A percentile compares a stretch with the other conserved stretches of the same genome.
phyloP scores from a whole-genome alignment of 2,329 filamentous ascomycete genomes.

The Fusarium buharicum region DNA sequence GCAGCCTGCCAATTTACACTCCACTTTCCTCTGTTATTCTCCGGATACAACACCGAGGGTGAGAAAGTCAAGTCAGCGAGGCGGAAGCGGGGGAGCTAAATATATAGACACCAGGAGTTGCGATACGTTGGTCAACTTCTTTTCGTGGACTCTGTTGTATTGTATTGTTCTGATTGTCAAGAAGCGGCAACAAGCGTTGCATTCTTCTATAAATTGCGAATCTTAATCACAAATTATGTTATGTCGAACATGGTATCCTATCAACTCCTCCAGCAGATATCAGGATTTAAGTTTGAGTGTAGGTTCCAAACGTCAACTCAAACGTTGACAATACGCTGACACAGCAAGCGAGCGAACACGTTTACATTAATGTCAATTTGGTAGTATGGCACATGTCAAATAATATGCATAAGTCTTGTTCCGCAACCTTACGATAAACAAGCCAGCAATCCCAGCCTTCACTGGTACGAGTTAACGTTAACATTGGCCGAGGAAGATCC shows the following conservation, averaged over 20 bases:
- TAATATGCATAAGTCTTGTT: neutral
- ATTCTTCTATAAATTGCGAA: no score
- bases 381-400: neutral
- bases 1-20: slow-evolving; percentile 7
- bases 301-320: no score
- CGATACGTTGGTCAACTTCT: no score
- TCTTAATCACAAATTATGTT: no score
- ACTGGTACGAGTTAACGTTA: neutral
- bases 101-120: neutral
- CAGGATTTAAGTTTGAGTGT: no score
- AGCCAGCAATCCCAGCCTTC: neutral
- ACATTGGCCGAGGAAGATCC: no score
- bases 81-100: slow-evolving; percentile 3
- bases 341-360: no score
- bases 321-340: neutral
- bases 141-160: no score
- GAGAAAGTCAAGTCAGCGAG: neutral
- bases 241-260: no score
- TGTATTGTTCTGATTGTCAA: no score
- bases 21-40: slow-evolving; percentile 26
- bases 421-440: neutral
- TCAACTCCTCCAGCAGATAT: no score
- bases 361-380: neutral
- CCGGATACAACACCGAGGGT: slow-evolving; percentile 7
- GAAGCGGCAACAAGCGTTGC: no score